These are phyloP conservation scores for Microbotryomycetes sp. DNA, from an alignment of 1,284 basidiomycete species.

Conservation along the genomic window DNA sequence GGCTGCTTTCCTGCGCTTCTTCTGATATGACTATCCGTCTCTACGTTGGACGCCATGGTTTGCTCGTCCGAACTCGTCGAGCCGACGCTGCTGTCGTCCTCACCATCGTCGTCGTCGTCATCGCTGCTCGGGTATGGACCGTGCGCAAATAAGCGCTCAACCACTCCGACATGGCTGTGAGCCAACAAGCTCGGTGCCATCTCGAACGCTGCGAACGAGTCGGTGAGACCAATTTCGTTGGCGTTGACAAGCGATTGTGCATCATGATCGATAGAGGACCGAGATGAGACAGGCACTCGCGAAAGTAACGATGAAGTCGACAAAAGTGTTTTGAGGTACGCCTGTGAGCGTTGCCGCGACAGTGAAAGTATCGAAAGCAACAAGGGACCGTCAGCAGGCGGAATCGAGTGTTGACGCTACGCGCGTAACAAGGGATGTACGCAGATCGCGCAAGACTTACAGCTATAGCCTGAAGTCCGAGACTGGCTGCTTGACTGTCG, in stretches of 20 bases:
- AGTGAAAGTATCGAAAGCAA: not conserved
- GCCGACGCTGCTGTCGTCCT: not conserved
- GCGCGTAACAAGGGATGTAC: not conserved
- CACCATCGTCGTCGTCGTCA: conserved; percentile 10
- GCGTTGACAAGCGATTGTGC: too few species aligned
- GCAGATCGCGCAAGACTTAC: conserved; percentile 3
- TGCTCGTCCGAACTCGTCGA: not conserved
- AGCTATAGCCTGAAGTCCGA: conserved; percentile 24
- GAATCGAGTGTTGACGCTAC: not conserved
- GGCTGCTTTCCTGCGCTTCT: not conserved
- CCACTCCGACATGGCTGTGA: conserved; percentile 13
- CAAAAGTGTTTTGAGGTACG: conserved; percentile 25
- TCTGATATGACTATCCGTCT: not conserved
- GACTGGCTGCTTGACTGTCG: conserved; percentile 6
- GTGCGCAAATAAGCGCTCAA: conserved; percentile 30
- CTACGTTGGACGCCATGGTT: not conserved
- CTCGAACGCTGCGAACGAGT: conserved; percentile 31
- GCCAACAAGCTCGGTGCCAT: conserved; percentile 24
- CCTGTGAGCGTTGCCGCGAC: not conserved
- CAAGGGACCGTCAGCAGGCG: not conserved
- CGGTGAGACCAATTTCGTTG: too few species aligned
- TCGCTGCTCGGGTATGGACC: conserved; percentile 13
- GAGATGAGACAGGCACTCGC: too few species aligned
- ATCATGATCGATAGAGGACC: too few species aligned
- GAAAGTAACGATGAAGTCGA: too few species aligned